Evolutionary conservation across 306 rosid species (phyloP).

Genomic region (Trichosanthes cucumerina): DNA sequence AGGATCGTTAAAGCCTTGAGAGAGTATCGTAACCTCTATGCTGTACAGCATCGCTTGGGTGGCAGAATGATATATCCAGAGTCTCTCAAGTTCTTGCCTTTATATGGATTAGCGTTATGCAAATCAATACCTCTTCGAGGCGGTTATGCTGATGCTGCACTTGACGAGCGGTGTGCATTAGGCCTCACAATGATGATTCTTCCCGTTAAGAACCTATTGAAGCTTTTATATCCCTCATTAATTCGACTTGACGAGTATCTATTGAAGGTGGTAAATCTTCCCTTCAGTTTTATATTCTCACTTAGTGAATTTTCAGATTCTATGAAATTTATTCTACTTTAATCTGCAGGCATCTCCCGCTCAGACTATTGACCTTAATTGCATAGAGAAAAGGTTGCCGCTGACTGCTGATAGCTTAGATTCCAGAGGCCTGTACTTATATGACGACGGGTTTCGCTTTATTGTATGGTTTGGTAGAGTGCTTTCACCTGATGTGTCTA

Average conservation of each 20-base stretch:
- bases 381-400: slow-evolving; percentile 64
- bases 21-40: slow-evolving; percentile 81
- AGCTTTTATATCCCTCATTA: slow-evolving; percentile 76
- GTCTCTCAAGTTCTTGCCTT: slow-evolving; percentile 60
- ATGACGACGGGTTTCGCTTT: slow-evolving; percentile 75
- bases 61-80: slow-evolving; percentile 94
- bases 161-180: slow-evolving; percentile 87
- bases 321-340: slow-evolving; percentile 19
- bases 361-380: slow-evolving; percentile 41
- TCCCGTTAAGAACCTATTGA: slow-evolving; percentile 70
- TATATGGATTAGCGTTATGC: slow-evolving; percentile 83
- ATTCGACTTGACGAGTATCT: slow-evolving; percentile 76
- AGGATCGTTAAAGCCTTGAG: slow-evolving; percentile 75
- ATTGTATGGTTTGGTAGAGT: slow-evolving; percentile 86
- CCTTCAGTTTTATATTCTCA: slow-evolving; percentile 5
- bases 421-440: slow-evolving; percentile 76
- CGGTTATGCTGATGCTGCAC: slow-evolving; percentile 63
- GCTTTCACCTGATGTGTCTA: slow-evolving; percentile 88
- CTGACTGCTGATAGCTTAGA: slow-evolving; percentile 75
- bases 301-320: neutral
- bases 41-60: slow-evolving; percentile 89
- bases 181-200: slow-evolving; percentile 81
- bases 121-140: slow-evolving; percentile 86
- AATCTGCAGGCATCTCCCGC: slow-evolving; percentile 36
- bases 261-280: slow-evolving; percentile 42